These are phyloP conservation scores for Calonectria hawksworthii DNA, from an alignment of 2,329 filamentous ascomycete species.

Conservation along the genomic window DNA sequence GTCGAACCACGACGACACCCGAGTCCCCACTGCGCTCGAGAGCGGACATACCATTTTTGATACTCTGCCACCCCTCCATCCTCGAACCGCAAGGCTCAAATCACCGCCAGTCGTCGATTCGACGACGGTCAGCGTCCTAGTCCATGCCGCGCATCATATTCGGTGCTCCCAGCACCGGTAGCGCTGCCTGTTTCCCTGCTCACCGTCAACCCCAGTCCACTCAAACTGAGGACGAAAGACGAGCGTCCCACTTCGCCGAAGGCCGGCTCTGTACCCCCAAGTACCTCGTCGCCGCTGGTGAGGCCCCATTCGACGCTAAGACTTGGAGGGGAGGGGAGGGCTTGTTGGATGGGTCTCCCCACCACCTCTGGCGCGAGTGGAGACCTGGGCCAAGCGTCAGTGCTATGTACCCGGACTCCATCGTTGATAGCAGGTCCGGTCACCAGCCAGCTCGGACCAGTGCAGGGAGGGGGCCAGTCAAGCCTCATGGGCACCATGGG, in stretches of 20 bases:
- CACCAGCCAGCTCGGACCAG: slow-evolving; percentile 25
- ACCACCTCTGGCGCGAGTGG: slow-evolving; percentile 39
- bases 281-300: slow-evolving; percentile 36
- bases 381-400: slow-evolving; percentile 37
- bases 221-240: slow-evolving; percentile 33
- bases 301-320: slow-evolving; percentile 43
- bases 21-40: slow-evolving; percentile 37
- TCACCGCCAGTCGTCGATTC: slow-evolving; percentile 22
- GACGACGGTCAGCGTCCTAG: slow-evolving; percentile 20
- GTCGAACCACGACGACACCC: slow-evolving; percentile 42
- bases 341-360: slow-evolving; percentile 28
- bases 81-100: slow-evolving; percentile 27
- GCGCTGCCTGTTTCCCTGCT: slow-evolving; percentile 28
- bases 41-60: slow-evolving; percentile 27
- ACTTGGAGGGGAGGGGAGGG: slow-evolving; percentile 33
- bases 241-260: slow-evolving; percentile 38
- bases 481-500: slow-evolving; percentile 23
- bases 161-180: slow-evolving; percentile 34
- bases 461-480: slow-evolving; percentile 22
- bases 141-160: slow-evolving; percentile 31
- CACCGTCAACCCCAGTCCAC: slow-evolving; percentile 34
- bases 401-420: slow-evolving; percentile 39
- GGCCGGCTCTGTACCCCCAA: slow-evolving; percentile 40
- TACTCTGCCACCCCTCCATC: slow-evolving; percentile 21
- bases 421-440: slow-evolving; percentile 34